These are phyloP conservation scores for Leccinellum rugosiceps DNA, from an alignment of 768 basidiomycete genomes.

Conservation along the genomic window DNA sequence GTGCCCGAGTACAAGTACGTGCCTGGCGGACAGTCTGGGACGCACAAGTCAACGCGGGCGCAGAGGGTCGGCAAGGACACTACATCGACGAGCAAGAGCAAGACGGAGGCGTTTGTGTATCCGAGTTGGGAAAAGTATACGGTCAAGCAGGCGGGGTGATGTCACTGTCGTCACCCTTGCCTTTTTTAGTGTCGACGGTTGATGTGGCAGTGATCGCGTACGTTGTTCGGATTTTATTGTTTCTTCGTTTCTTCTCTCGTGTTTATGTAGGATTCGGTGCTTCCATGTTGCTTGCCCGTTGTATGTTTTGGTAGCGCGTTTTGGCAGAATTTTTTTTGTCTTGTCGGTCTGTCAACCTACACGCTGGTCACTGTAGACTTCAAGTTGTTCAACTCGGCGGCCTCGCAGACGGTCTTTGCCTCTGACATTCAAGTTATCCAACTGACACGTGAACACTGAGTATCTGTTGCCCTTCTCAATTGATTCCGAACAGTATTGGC, in stretches of 20 bases:
- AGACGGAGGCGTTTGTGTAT: constrained; percentile 46
- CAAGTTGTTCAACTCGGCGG: neutral
- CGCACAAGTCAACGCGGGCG: constrained; percentile 28
- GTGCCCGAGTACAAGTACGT: constrained; percentile 23
- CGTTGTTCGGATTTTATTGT: neutral
- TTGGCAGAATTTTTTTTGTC: neutral
- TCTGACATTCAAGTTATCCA: too few relatives aligned
- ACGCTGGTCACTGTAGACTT: neutral
- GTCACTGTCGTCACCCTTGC: too few relatives aligned
- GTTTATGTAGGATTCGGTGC: neutral
- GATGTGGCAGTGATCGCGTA: neutral
- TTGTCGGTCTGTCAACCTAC: neutral
- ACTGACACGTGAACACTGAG: too few relatives aligned
- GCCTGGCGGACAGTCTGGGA: constrained; percentile 19
- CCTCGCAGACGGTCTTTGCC: neutral
- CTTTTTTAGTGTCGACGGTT: neutral
- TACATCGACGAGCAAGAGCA: constrained; percentile 24
- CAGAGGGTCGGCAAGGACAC: constrained; percentile 1
- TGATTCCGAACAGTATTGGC: too few relatives aligned
- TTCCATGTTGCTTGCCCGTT: neutral
- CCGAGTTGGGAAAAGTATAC: constrained; percentile 68
- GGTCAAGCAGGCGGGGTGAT: constrained; percentile 38
- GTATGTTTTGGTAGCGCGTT: constrained; percentile 1
- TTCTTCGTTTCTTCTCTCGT: neutral
- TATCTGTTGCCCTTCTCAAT: too few relatives aligned